Percentiles rank a stretch among this genome's conserved stretches.
These are phyloP conservation scores for Backusella circina DNA, from an alignment of 192 early-diverging fungal genomes.

Conservation along the genomic window DNA sequence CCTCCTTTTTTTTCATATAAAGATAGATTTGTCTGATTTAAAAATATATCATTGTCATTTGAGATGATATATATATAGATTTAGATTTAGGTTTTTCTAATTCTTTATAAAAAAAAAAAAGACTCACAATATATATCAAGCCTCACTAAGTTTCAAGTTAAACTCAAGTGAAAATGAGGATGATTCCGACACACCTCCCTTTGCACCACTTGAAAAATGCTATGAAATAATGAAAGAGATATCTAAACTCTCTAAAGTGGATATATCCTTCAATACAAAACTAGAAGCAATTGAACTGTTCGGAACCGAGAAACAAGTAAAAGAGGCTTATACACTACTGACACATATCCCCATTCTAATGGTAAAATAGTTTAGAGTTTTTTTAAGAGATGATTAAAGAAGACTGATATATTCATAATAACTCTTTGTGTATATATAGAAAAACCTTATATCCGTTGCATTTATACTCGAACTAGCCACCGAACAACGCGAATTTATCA, in stretches of 20 bases:
- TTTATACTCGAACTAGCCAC: conserved; percentile 70
- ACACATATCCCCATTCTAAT: conserved; percentile 47
- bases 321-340: conserved; percentile 52
- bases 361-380: conserved; percentile 18
- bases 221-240: conserved; percentile 21
- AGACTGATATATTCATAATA: conserved; percentile 10
- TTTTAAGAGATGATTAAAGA: too few relatives aligned
- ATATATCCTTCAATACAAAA: conserved; percentile 51
- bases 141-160: not conserved
- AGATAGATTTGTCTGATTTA: too few relatives aligned
- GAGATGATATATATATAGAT: too few relatives aligned
- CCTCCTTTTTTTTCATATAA: too few relatives aligned
- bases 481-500: conserved; percentile 79
- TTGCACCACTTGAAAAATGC: conserved; percentile 18
- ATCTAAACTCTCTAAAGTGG: conserved; percentile 45
- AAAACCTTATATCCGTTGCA: conserved; percentile 50
- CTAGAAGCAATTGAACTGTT: conserved; percentile 56
- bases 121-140: not conserved
- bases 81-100: too few relatives aligned
- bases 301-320: conserved; percentile 55
- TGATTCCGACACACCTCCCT: not conserved
- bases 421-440: conserved; percentile 25
- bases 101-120: not conserved
- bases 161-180: not conserved
- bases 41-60: too few relatives aligned